phyloP scores from a whole-genome alignment of 2,329 filamentous ascomycete species.

The Allantophomopsis cytisporea region DNA sequence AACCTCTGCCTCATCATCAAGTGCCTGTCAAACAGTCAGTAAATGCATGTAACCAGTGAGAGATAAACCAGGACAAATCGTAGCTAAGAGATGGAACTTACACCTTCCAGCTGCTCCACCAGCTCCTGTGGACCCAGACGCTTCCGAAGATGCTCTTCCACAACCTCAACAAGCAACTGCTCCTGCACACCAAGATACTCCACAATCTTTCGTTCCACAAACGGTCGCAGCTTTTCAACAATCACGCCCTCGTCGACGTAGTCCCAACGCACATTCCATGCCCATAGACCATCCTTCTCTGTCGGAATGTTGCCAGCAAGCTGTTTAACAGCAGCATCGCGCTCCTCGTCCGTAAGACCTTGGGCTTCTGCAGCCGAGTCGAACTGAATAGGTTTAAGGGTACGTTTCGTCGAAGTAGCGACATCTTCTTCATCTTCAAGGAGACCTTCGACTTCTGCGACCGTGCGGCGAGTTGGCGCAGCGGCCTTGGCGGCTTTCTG shows the following conservation, averaged over 20 bases:
- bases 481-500: slow-evolving; percentile 51
- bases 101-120: slow-evolving; percentile 73
- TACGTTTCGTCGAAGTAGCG: slow-evolving; percentile 55
- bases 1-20: slow-evolving; percentile 90
- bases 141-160: slow-evolving; percentile 73
- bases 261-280: slow-evolving; percentile 89
- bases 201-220: slow-evolving; percentile 96
- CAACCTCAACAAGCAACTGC: slow-evolving; percentile 84
- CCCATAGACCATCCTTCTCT: slow-evolving; percentile 76
- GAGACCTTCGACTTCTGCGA: slow-evolving; percentile 87
- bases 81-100: slow-evolving; percentile 28
- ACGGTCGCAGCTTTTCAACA: slow-evolving; percentile 77
- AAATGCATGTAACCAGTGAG: background rate
- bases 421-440: slow-evolving; percentile 88
- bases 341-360: slow-evolving; percentile 73
- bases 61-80: slow-evolving; percentile 18
- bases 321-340: slow-evolving; percentile 65
- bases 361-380: slow-evolving; percentile 50
- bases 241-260: slow-evolving; percentile 73
- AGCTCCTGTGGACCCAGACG: slow-evolving; percentile 65
- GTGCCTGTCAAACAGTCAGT: slow-evolving; percentile 39
- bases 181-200: slow-evolving; percentile 95
- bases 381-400: slow-evolving; percentile 72
- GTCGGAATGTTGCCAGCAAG: slow-evolving; percentile 84
- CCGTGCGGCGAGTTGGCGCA: slow-evolving; percentile 53